Evolutionary conservation across 768 basidiomycete genomes (phyloP), one percentile per base, ranked within the genome.

Genomic region (Mycena capillaripes): DNA sequence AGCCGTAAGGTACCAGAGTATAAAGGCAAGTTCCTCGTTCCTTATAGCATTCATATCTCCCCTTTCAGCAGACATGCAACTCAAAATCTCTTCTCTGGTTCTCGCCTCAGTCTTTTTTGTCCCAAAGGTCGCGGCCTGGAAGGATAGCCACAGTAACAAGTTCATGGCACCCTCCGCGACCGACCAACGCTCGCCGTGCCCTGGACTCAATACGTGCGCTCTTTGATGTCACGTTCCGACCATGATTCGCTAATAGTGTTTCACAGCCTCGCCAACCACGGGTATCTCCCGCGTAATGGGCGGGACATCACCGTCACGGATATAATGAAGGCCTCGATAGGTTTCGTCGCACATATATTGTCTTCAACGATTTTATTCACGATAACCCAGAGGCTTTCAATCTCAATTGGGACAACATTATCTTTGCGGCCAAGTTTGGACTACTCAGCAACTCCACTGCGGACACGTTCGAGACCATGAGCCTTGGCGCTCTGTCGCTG

Each of bases 191-290:
- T 62, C 46, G 2, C 74, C 74, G 23, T 75, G 74, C 53, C 70
- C 70, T 10, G 74, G 70, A 38, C 40, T 75, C 52, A 75, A 75
- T 56, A 69, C 57, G 74, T 71, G 25, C n/a, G n/a, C n/a, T n/a
- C n/a, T n/a, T n/a, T n/a, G 16, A 8, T 7, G 70, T 27, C 30
- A 4, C 23, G 32, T 42, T 40, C 40, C 38, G 17, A 14, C 42
- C 9, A 30, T 46, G 50, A 52, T 40, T 56, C 3, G 63, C n/a
- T 38, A 21, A 7, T 21, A 7, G 21, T 10, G 9, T 27, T 11
- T 10, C 48, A 44, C 9, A 50, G 48, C 10, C 48, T 50, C 25
- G 48, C 48, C 16, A 50, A 50, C 25, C 48, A 48, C 23, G 46
- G 46, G n/a, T 48, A 48, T 48, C 46, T 48, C 10, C 46, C 46